These are phyloP conservation scores for Saccharomyces jurei DNA, from an alignment of 805 yeast species.

Conservation along the genomic window DNA sequence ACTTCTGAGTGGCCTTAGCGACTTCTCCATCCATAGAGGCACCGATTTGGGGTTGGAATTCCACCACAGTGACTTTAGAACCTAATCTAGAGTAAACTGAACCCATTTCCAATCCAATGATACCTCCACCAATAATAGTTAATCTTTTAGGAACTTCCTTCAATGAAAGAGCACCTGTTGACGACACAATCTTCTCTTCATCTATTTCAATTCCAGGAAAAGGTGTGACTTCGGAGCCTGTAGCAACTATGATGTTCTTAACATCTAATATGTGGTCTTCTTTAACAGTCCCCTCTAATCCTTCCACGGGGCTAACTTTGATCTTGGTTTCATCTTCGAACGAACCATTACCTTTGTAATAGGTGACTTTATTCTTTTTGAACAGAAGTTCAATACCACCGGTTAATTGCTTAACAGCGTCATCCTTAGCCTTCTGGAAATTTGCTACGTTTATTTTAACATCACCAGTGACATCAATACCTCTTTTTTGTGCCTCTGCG, in stretches of 20 bases:
- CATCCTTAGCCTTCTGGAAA: constrained; percentile 88
- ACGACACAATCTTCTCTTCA: constrained; percentile 92
- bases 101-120: constrained; percentile 98
- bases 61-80: constrained; percentile 88
- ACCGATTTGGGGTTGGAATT: constrained; percentile 85
- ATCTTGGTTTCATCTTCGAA: constrained; percentile 74
- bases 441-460: constrained; percentile 67
- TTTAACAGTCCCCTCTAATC: constrained; percentile 55
- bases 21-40: constrained; percentile 98
- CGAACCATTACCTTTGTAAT: constrained; percentile 89
- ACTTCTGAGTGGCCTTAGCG: constrained; percentile 80
- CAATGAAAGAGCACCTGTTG: constrained; percentile 84
- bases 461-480: constrained; percentile 71
- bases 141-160: constrained; percentile 86
- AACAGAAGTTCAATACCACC: constrained; percentile 90
- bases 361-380: constrained; percentile 91
- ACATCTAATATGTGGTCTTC: constrained; percentile 67
- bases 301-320: constrained; percentile 79
- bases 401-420: constrained; percentile 81
- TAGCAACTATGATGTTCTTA: constrained; percentile 87
- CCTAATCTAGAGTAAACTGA: constrained; percentile 96
- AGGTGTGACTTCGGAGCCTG: constrained; percentile 97
- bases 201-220: constrained; percentile 97
- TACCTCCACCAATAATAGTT: constrained; percentile 97
- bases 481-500: constrained; percentile 78